Percentiles rank a stretch among this genome's conserved stretches.
Conservation (phyloP, 163 green algal genomes). For the Scenedesmus sp. region DNA sequence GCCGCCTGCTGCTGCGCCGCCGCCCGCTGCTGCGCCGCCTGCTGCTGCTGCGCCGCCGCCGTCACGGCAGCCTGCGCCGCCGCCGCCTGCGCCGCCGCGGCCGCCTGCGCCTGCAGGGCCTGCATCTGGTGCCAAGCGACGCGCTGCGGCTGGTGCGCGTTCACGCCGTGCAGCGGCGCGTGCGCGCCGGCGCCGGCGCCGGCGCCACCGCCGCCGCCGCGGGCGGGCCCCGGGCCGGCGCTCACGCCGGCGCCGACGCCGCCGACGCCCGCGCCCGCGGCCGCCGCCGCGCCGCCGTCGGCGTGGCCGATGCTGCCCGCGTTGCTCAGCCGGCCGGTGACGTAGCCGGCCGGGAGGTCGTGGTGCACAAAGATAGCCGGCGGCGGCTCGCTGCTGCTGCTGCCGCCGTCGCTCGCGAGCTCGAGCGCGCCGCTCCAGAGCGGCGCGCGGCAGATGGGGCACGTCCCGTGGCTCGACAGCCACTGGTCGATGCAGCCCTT, state of each 20-base stretch:
- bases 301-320: not conserved
- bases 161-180: not conserved
- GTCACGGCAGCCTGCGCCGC: not conserved
- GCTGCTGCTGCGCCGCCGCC: not conserved
- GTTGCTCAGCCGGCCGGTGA: too few relatives aligned
- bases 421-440: slow-evolving; percentile 39
- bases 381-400: not conserved
- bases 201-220: not conserved
- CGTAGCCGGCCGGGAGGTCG: slow-evolving; percentile 11
- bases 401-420: not conserved
- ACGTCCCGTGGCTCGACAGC: slow-evolving; percentile 52
- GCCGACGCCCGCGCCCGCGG: not conserved
- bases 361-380: slow-evolving; percentile 28
- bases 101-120: not conserved
- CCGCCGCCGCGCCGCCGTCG: slow-evolving; percentile 3
- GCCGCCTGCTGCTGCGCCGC: not conserved
- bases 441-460: slow-evolving; percentile 55
- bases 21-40: slow-evolving; percentile 3
- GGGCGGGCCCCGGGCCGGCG: too few relatives aligned
- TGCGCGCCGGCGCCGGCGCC: not conserved
- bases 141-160: slow-evolving; percentile 22
- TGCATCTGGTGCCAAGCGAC: slow-evolving; percentile 25
- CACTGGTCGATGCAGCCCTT: slow-evolving; percentile 50
- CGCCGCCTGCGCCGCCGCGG: not conserved
- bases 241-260: too few relatives aligned